phyloP scores from a whole-genome alignment of 2,329 filamentous ascomycete species.

The Phialemonium atrogriseum region DNA sequence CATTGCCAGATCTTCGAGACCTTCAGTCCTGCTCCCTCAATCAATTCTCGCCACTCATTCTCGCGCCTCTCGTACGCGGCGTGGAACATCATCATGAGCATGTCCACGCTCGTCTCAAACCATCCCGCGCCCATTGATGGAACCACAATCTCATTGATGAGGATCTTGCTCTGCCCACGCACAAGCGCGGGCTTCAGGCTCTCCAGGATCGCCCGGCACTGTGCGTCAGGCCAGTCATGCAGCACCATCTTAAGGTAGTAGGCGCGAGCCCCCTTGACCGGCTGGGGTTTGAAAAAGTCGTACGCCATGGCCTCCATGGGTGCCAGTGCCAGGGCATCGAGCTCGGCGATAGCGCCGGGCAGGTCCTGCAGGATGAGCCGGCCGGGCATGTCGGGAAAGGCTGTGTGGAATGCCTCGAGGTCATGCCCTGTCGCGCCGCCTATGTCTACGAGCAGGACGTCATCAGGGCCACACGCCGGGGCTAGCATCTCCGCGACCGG shows the following conservation, averaged over 20 bases:
- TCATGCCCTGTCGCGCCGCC: conserved; percentile 33
- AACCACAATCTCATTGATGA: conserved; percentile 33
- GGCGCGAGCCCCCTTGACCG: conserved; percentile 19
- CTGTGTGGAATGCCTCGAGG: conserved; percentile 24
- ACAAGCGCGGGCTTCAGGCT: conserved; percentile 21
- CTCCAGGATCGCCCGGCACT: conserved; percentile 21
- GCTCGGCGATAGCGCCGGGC: too few relatives aligned
- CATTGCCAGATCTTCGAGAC: neutral
- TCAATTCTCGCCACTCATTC: neutral
- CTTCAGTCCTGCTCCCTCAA: conserved; percentile 1
- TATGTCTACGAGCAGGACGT: conserved; percentile 31
- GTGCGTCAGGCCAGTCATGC: conserved; percentile 30
- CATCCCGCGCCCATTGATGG: conserved; percentile 22
- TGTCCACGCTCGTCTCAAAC: conserved; percentile 24
- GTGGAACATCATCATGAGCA: conserved; percentile 27
- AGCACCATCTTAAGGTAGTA: conserved; percentile 26
- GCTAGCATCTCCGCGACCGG: too few relatives aligned
- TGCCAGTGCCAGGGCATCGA: too few relatives aligned
- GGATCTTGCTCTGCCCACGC: conserved; percentile 27
- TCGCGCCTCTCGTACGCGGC: neutral
- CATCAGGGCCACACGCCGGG: too few relatives aligned
- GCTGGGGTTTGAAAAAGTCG: conserved; percentile 24
- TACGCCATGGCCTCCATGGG: conserved; percentile 19
- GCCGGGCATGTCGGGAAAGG: conserved; percentile 28
- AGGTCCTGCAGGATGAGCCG: conserved; percentile 40